Percentiles rank a stretch among this genome's conserved stretches.
Evolutionary conservation across 2,329 filamentous ascomycete genomes (phyloP).

Genomic region (Fusarium stilboides): DNA sequence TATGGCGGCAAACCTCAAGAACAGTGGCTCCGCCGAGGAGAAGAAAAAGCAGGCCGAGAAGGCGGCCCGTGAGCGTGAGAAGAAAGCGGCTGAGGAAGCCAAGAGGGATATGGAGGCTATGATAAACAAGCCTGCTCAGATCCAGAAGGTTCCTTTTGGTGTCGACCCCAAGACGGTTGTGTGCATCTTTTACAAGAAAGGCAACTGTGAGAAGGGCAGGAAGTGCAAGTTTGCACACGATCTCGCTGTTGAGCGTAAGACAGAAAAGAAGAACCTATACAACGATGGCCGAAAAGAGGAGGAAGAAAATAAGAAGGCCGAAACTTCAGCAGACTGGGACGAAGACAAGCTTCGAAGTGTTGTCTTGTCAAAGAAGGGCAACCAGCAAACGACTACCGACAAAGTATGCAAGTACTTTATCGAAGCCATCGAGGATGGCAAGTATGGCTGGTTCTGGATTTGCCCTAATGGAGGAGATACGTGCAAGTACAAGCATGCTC

Average conservation of each 20-base stretch:
- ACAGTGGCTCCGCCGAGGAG: conserved; percentile 85
- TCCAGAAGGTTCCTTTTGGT: conserved; percentile 98
- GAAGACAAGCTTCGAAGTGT: conserved; percentile 95
- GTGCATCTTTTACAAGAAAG: conserved; percentile 97
- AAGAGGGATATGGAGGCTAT: conserved; percentile 84
- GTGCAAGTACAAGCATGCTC: conserved; percentile 98
- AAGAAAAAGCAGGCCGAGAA: conserved; percentile 83
- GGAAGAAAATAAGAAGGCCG: conserved; percentile 86
- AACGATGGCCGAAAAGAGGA: conserved; percentile 80
- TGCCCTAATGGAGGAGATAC: conserved; percentile 97
- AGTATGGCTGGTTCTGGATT: conserved; percentile 99
- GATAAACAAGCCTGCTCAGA: conserved; percentile 91
- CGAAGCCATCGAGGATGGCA: conserved; percentile 95
- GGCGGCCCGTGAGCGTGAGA: conserved; percentile 83
- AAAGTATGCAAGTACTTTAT: conserved; percentile 99
- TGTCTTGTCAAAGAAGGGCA: conserved; percentile 95
- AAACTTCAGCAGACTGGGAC: conserved; percentile 97
- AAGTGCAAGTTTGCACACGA: conserved; percentile 99
- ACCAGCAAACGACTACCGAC: conserved; percentile 94
- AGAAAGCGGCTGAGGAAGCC: conserved; percentile 89
- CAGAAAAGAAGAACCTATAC: conserved; percentile 93
- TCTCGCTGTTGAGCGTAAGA: conserved; percentile 88
- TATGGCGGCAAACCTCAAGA: conserved; percentile 80
- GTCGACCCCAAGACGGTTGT: conserved; percentile 98
- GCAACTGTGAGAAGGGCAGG: conserved; percentile 94